Evolutionary conservation across 768 basidiomycete genomes (phyloP), one percentile per base, ranked within the genome.

Genomic region (Mycena amicta): DNA sequence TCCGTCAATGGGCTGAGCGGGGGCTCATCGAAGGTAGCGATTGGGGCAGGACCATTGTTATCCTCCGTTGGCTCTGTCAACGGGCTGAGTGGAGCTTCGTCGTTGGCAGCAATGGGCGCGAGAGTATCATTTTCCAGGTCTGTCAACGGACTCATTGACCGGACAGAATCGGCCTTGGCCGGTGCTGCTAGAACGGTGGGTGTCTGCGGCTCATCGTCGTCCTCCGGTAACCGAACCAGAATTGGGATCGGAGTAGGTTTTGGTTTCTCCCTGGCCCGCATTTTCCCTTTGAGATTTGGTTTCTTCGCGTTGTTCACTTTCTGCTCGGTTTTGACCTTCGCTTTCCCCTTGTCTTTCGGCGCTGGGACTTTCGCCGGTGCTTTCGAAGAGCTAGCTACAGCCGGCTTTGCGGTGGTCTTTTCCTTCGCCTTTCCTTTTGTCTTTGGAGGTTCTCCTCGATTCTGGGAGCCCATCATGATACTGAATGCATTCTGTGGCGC

Each of bases 221-320:
- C 68, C 41, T 72, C 72, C 8, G 56, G 68, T 28, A 74, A 71
- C 15, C 74, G 71, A 31, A 68, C 70, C 3, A 67, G 66, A 6
- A 71, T 64, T 22, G 72, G 63, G 16, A 67, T 54, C 25, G 70
- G 67, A 11, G 63, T 51, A 28, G 73, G 61, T 52, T 76, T 72
- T 20, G 73, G 65, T 23, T 68, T 67, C 57, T 73, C 68, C 56
- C 70, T 67, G 18, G 67, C 66, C 25, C 71, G 71, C 77, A 74
- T 76, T 62, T 70, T 74, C 31, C 68, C 65, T 70, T 74, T 78
- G 64, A 73, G 57, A 50, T 74, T 74, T 40, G 61, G 23, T 56
- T 74, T 74, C 37, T 63, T 62, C 13, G 61, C 59, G 40, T 53
- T 39, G 37, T 53, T 60, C 23, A 51, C 47, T 41, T 57, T 40